A percentile compares a stretch with the other conserved stretches of the same genome.
phyloP scores from a whole-genome alignment of 306 rosid species.

The Benincasa hispida region DNA sequence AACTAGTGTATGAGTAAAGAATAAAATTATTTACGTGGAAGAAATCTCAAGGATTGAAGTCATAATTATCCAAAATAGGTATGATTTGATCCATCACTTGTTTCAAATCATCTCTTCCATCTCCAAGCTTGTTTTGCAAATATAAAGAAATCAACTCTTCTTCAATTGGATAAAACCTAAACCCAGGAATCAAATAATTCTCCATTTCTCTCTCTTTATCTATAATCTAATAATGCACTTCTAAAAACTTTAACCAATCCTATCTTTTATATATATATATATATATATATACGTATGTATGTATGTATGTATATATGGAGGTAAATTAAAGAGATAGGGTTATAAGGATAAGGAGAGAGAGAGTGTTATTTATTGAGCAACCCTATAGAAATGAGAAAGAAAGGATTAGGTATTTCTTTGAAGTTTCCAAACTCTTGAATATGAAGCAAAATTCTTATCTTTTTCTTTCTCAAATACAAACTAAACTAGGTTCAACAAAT shows the following conservation, averaged over 20 bases:
- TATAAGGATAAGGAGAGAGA: not conserved
- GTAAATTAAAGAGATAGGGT: not conserved
- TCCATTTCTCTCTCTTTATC: constrained; percentile 24
- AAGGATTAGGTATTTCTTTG: not conserved
- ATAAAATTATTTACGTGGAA: constrained; percentile 47
- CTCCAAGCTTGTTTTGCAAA: constrained; percentile 48
- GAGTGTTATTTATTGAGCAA: not conserved
- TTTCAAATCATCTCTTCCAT: constrained; percentile 23
- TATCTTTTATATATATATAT: not conserved
- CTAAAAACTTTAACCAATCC: not conserved
- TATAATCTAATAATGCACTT: not conserved
- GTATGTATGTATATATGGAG: too few species aligned
- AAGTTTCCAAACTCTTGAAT: not conserved
- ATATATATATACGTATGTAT: too few species aligned
- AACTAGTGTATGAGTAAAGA: too few species aligned
- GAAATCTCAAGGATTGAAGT: constrained; percentile 53
- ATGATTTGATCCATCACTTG: constrained; percentile 32
- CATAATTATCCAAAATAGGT: constrained; percentile 53
- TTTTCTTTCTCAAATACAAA: not conserved
- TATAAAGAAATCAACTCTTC: constrained; percentile 63
- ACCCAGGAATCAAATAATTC: constrained; percentile 47
- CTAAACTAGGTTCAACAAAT: not conserved
- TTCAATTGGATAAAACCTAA: constrained; percentile 78
- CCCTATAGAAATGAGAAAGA: not conserved
- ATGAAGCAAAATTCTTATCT: not conserved